Base-by-base conservation (phyloP, 139 green algal genomes). In the Limnomonas spitsbergensis region DNA sequence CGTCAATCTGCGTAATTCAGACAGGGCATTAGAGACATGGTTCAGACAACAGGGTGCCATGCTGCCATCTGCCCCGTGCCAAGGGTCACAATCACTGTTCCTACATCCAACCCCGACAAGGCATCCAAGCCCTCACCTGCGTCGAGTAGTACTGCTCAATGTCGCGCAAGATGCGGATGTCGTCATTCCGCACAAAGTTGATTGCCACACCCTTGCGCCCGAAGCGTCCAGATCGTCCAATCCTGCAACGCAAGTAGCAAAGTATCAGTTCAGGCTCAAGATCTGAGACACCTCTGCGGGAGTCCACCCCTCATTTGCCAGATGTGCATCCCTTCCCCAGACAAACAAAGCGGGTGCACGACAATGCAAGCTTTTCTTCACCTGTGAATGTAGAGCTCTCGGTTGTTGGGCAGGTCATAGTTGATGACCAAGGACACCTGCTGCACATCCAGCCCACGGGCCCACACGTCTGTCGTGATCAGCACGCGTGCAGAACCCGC, bases 381-480 rank as follows among this genome's bases (percentile, higher is more conserved):
- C 54, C 75, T 88, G 84, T 99, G 96, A 80, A 99, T 98, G 92
- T 99, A 99, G 20, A 96, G 86, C 90, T 99, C 96, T 81, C 96
- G 91, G 79, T 92, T 97, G 90, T 96, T 96, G 79, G 96, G 96
- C 72, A 99, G 89, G 87, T 99, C 96, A 75, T 99, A 99, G 91
- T 99, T 99, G 90, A 99, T 99, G 53, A 99, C 96, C 79, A 99
- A 87, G 0, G 94, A 98, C 72, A 99, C 92, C 85, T 99, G 94
- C 87, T 98, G 94, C 78, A 99, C 96, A 79, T 99, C 96, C 32
- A 99, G 86, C 47, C 96, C 96, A 38, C 96, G 88, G 0, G 96
- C 95, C 96, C 96, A 99, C 34, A 99, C 91, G 79, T 99, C 96
- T 0, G 96, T 99, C 70, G 96, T 97, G 84, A 99, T 98, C 14